These are phyloP conservation scores for Boletus vermiculosoides DNA, from an alignment of 768 basidiomycete species.

Conservation along the genomic window DNA sequence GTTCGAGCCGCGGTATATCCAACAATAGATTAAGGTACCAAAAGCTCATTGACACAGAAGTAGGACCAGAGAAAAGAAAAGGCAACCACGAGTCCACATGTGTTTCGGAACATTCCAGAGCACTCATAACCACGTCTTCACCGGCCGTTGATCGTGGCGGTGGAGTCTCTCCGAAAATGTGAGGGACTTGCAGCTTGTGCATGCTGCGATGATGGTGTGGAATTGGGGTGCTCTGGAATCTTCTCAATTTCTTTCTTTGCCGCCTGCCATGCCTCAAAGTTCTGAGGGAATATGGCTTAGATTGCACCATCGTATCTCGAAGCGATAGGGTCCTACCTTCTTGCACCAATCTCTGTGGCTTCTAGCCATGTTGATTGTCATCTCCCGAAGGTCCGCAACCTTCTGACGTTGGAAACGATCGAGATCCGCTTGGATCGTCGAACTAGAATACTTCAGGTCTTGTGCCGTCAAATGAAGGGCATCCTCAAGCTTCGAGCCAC, in stretches of 20 bases:
- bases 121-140: conserved; percentile 28
- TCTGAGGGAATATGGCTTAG: conserved; percentile 48
- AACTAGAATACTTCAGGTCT: conserved; percentile 94
- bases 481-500: conserved; percentile 76
- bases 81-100: conserved; percentile 12
- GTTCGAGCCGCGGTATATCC: conserved; percentile 20
- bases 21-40: conserved; percentile 21
- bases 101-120: conserved; percentile 3
- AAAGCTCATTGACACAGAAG: conserved; percentile 12
- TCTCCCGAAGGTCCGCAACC: conserved; percentile 91
- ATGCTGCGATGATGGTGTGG: conserved; percentile 42
- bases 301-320: conserved; percentile 7
- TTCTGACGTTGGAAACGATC: conserved; percentile 99
- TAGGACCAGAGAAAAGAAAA: conserved; percentile 6
- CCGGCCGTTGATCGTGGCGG: conserved; percentile 67
- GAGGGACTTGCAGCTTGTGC: conserved; percentile 36
- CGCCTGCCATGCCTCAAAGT: conserved; percentile 96
- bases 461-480: conserved; percentile 89
- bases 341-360: conserved; percentile 96
- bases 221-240: conserved; percentile 90
- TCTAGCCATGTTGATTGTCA: conserved; percentile 87
- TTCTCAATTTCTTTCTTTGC: conserved; percentile 88
- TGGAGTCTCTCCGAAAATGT: conserved; percentile 59
- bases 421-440: conserved; percentile 94
- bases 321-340: conserved; percentile 54